Base-by-base conservation (phyloP, 441 rosid species). In the Macaranga tanarius region DNA sequence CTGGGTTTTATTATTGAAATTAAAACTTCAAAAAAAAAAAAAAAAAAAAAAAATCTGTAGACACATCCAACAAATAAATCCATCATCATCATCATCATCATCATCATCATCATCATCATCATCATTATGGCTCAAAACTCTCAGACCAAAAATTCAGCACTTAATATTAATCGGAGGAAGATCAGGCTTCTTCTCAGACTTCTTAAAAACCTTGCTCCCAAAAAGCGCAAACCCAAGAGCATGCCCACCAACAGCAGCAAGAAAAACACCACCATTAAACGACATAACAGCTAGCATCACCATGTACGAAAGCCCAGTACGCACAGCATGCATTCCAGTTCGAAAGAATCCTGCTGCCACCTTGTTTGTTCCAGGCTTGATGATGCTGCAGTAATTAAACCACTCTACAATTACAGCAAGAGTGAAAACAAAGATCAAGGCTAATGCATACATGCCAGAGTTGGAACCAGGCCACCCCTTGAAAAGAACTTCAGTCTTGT, bases 391-490 rank as follows among this genome's bases (percentile, higher is more conserved):
- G 57, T 67, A 73, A 48, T 79, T 69, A 15, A 90, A 76, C 81
- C 83, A 85, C 80, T 93, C 97, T 12, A 83, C 89, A 2, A 88
- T 47, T 42, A 90, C 75, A 0, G 96, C 93, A 7, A 93, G 80
- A 0, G 54, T 50, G 67, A 93, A 89, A 50, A 91, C 90, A 6
- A 91, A 83, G 23, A 86, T 56, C 73, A 91, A 50, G 5, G 96
- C 88, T 31, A 87, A 48, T 0, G 87, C 94, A 68, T 91, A 91
- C 98, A 88, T 91, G 44, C 75, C 80, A 1, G 82, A 51, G 76
- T 71, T 78, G 10, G 82, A 74, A 48, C 86, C 95, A 7, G 96
- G 98, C 98, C 98, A 93, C 16, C 91, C 87, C 5, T 77, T 34
- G 84, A 93, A 93, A 60, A 91, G 91, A 72, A 93, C 57, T 69